Evolutionary conservation across 129 eudicot species (phyloP).

Genomic region (Logfia minima): DNA sequence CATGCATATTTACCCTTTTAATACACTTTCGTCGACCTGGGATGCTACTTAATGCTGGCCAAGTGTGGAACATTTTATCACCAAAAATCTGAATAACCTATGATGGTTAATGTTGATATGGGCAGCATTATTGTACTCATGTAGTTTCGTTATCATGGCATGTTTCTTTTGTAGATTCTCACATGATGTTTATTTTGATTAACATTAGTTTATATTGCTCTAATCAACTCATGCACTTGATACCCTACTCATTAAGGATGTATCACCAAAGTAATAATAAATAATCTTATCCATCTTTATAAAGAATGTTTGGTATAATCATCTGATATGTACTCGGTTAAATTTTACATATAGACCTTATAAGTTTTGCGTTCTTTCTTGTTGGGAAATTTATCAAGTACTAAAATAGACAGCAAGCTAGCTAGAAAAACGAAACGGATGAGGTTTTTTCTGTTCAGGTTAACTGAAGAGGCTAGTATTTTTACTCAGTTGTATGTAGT

Average conservation of each 20-base stretch:
- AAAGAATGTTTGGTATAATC: slow-evolving; percentile 16
- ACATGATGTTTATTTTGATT: slow-evolving; percentile 30
- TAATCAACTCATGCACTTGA: slow-evolving; percentile 39
- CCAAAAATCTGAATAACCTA: slow-evolving; percentile 33
- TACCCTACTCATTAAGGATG: slow-evolving; percentile 37
- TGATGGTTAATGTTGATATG: slow-evolving; percentile 29
- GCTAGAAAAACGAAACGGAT: too few relatives aligned
- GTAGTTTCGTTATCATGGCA: slow-evolving; percentile 35
- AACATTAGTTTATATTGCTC: slow-evolving; percentile 29
- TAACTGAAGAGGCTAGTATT: too few relatives aligned
- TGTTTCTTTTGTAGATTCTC: slow-evolving; percentile 28
- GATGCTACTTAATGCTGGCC: slow-evolving; percentile 36
- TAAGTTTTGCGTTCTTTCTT: too few relatives aligned
- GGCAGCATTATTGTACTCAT: slow-evolving; percentile 37
- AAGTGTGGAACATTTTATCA: slow-evolving; percentile 42
- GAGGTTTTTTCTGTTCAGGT: too few relatives aligned
- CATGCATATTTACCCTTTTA: slow-evolving; percentile 33
- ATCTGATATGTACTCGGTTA: background rate
- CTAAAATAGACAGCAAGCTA: too few relatives aligned
- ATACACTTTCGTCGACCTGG: slow-evolving; percentile 33
- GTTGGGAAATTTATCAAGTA: too few relatives aligned
- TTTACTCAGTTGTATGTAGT: too few relatives aligned
- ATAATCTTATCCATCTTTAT: slow-evolving; percentile 18
- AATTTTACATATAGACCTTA: background rate
- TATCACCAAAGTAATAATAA: background rate